A percentile compares a stretch with the other conserved stretches of the same genome.
phyloP scores from a whole-genome alignment of 331 rosid species.

The Phaseolus coccineus region DNA sequence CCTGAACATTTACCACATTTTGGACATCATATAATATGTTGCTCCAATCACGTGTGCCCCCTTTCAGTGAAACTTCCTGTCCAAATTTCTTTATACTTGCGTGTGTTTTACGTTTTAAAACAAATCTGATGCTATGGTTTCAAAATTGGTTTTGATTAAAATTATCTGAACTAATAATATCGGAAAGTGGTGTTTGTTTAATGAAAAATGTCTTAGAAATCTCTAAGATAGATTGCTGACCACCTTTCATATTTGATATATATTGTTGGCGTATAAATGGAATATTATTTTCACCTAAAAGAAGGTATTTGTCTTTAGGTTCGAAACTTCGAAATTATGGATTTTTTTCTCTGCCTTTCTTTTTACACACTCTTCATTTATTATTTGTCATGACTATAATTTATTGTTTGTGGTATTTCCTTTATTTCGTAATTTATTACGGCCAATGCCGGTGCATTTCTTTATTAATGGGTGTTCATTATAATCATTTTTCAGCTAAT shows the following conservation, averaged over 20 bases:
- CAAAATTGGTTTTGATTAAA: neutral
- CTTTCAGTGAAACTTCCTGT: constrained; percentile 41
- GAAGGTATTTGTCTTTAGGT: neutral
- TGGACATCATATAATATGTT: constrained; percentile 31
- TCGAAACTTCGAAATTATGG: neutral
- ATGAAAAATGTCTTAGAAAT: constrained; percentile 20
- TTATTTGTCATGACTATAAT: neutral
- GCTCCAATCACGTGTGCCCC: constrained; percentile 50
- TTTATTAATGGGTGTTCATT: constrained; percentile 38
- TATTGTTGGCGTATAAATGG: neutral
- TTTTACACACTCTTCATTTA: neutral
- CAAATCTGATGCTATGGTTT: constrained; percentile 4
- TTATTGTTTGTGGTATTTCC: neutral
- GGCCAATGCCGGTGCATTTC: constrained; percentile 49
- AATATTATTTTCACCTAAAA: constrained; percentile 1
- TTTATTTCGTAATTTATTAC: neutral
- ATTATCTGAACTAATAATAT: neutral
- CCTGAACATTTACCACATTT: too few species aligned
- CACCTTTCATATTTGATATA: too few species aligned
- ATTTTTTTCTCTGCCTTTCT: too few species aligned
- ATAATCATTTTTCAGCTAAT: constrained; percentile 21
- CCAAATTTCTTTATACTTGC: neutral
- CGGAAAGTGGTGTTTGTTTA: neutral
- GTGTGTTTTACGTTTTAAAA: constrained; percentile 13
- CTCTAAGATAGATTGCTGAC: neutral